Conservation (phyloP, 306 rosid genomes). For the Carpinus fangiana region DNA sequence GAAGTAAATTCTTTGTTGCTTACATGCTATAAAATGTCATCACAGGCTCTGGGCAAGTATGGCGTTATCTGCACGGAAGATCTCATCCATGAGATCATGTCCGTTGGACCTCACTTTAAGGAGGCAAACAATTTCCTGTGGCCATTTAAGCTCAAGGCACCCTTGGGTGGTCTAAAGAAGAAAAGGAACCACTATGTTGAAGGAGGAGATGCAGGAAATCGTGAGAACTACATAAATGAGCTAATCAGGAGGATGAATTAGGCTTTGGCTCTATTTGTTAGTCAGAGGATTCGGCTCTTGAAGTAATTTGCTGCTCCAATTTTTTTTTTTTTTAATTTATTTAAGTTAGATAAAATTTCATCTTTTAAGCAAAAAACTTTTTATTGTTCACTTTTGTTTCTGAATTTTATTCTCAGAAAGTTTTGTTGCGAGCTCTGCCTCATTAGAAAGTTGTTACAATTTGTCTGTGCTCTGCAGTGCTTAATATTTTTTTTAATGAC, state of each 20-base stretch:
- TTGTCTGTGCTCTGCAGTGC: neutral
- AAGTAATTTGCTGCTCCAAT: slow-evolving; percentile 18
- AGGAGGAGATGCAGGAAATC: slow-evolving; percentile 94
- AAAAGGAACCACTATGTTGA: slow-evolving; percentile 94
- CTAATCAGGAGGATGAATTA: slow-evolving; percentile 82
- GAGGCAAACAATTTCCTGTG: slow-evolving; percentile 90
- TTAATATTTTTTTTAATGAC: no score
- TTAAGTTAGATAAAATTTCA: neutral
- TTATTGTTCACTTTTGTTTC: neutral
- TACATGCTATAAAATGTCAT: slow-evolving; percentile 9
- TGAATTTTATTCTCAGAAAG: slow-evolving; percentile 23
- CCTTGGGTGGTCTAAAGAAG: slow-evolving; percentile 85
- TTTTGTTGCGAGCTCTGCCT: slow-evolving; percentile 13
- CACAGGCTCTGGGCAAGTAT: slow-evolving; percentile 66
- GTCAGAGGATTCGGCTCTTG: slow-evolving; percentile 23
- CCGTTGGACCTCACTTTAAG: slow-evolving; percentile 90
- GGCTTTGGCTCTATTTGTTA: neutral
- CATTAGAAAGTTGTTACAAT: neutral
- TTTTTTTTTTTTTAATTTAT: neutral
- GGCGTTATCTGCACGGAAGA: slow-evolving; percentile 76
- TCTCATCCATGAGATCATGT: slow-evolving; percentile 81
- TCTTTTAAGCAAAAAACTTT: neutral
- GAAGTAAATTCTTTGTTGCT: neutral
- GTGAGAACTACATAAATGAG: slow-evolving; percentile 88
- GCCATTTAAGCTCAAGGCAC: slow-evolving; percentile 97